Base-by-base conservation (phyloP, 371 early-diverging fungal species). In the Apophysomyces variabilis region DNA sequence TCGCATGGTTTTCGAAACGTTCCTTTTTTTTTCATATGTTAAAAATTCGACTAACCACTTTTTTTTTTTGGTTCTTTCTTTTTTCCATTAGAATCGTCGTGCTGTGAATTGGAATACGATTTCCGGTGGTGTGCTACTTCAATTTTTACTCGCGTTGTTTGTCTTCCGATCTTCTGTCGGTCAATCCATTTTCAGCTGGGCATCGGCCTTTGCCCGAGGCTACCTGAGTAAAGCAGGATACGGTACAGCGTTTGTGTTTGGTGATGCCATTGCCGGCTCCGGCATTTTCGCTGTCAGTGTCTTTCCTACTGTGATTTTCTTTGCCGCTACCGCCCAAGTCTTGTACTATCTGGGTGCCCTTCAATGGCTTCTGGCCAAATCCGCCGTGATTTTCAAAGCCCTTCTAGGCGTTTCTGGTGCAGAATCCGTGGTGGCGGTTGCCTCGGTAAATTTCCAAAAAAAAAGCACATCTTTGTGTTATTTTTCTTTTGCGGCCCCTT, bases 341-440 rank as follows among this genome's bases (percentile, higher is more conserved):
- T 73, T 93, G 62, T 93, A 91, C 82, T 94, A 91, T 79, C 65
- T 91, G 64, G 92, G 93, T 64, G 86, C 85, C 21, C 89, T 94
- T 77, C 95, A 93, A 78, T 93, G 91, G 87, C 58, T 92, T 56
- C 79, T 94, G 38, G 74, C 73, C 26, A 85, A 87, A 68, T 69
- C 92, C 38, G 91, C 93, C n/a, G 77, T 80, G 69, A 58, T 85
- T 58, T 88, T 92, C 75, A 85, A 88, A 45, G 72, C 74, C 57
- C 54, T 92, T 46, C 85, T 95, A 78, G 86, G 84, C 61, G 89
- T 90, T n/a, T 91, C 94, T 35, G 94, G 94, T 70, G 83, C 90
- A 63, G 95, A 95, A 75, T 89, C 94, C 16, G 84, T 94, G 56
- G 93, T 93, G 32, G 93, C 93, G 56, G 88, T 88, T 57, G 93